Base-by-base conservation (phyloP, 2,329 filamentous ascomycete species). In the Colletotrichum sp. region DNA sequence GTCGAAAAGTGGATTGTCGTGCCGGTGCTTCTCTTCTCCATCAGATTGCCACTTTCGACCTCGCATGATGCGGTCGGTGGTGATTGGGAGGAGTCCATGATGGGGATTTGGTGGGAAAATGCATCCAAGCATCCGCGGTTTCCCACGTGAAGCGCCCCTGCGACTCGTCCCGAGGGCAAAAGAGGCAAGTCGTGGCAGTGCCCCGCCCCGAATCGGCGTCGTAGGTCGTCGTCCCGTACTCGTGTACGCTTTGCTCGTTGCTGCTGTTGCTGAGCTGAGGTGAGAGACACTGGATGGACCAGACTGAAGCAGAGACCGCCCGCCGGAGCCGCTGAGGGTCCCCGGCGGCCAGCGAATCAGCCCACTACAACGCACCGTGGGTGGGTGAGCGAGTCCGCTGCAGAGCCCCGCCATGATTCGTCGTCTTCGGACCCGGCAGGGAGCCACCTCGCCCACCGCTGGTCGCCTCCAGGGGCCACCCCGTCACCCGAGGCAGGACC, bases 341-440 rank as follows among this genome's bases (percentile, higher is more conserved):
- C n/a, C 32, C 26, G 55, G 28, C 28, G 21, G n/a, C 16, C 61
- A 28, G 61, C 73, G 70, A 68, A 58, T 66, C 64, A 68, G 70
- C 21, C 55, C 73, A 48, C 36, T 60, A 16, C 43, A 67, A n/a
- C 36, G 36, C 16, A 18, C 18, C 13, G 32, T 34, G 32, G 12
- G 66, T 55, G 66, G 55, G 43, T 48, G 55, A 70, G 21, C 18
- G 67, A 62, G 36, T 52, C n/a, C 28, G 34, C 24, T n/a, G 34
- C 21, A 16, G 34, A 6, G 16, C 61, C 52, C n/a, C 56, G 16
- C 62, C 73, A 75, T 67, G 56, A 75, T 75, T 75, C 64, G 56
- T 64, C 55, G 26, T 48, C 18, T 34, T 73, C 70, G 43, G 70
- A 38, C 62, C 73, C 56, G 70, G 26, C 73, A 75, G 56, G 68